Percentiles rank a stretch among this genome's conserved stretches.
Conservation (phyloP, 192 early-diverging fungal species). For the Mortierella hygrophila region DNA sequence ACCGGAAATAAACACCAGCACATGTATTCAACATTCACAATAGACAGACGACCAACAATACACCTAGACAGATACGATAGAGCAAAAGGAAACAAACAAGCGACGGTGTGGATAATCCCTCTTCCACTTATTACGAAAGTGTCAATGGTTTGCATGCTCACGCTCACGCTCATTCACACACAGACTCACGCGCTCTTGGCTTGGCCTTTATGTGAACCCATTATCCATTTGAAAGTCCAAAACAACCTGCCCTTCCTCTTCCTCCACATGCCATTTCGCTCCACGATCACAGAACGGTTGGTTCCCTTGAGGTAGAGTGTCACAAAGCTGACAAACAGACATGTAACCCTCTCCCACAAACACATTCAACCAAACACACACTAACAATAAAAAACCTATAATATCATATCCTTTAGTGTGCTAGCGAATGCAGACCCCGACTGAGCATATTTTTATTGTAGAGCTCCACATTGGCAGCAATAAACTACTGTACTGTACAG, state of each 20-base stretch:
- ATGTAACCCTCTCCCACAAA: background rate
- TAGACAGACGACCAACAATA: background rate
- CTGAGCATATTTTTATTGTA: background rate
- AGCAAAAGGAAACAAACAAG: too few species aligned
- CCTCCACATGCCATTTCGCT: background rate
- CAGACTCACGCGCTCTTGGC: background rate
- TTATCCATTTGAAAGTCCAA: background rate
- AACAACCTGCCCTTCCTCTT: background rate
- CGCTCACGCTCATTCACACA: background rate
- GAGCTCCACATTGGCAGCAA: background rate
- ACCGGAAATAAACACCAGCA: conserved; percentile 1
- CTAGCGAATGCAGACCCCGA: background rate
- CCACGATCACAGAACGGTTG: background rate
- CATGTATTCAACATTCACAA: background rate
- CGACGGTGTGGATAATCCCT: background rate
- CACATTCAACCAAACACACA: background rate
- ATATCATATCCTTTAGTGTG: background rate
- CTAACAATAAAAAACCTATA: background rate
- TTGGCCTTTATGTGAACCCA: background rate
- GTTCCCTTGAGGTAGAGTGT: background rate
- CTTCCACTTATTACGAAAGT: background rate
- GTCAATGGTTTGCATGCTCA: background rate
- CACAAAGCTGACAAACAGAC: conserved; percentile 2
- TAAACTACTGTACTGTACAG: background rate
- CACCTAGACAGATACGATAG: too few species aligned